phyloP scores from a whole-genome alignment of 345 rosid genomes.

The Salix viminalis region DNA sequence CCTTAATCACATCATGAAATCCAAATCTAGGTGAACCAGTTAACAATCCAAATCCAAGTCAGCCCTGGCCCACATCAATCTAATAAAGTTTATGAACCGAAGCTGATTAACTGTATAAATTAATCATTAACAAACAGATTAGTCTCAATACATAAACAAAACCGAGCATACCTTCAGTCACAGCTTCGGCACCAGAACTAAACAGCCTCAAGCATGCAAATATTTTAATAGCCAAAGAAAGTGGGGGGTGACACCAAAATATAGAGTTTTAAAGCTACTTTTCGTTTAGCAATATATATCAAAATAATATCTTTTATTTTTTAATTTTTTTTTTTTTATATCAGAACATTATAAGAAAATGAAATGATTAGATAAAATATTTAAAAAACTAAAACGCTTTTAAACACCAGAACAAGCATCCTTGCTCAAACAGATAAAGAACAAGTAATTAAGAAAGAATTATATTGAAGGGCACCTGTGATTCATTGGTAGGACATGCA shows the following conservation, averaged over 20 bases:
- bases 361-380: too few relatives aligned
- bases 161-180: constrained; percentile 2
- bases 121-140: constrained; percentile 5
- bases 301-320: too few relatives aligned
- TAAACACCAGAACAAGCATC: too few relatives aligned
- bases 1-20: neutral
- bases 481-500: constrained; percentile 38
- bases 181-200: constrained; percentile 19
- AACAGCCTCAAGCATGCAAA: constrained; percentile 7
- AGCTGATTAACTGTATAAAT: constrained; percentile 11
- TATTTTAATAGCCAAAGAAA: constrained; percentile 5
- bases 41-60: too few relatives aligned
- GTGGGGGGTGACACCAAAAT: constrained; percentile 28
- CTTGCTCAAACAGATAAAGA: constrained; percentile 32
- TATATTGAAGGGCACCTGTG: constrained; percentile 16
- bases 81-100: neutral
- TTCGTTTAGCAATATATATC: too few relatives aligned
- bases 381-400: too few relatives aligned
- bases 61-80: constrained; percentile 5
- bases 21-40: constrained; percentile 1
- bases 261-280: neutral
- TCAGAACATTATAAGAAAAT: too few relatives aligned
- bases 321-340: too few relatives aligned
- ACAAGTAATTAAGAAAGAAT: neutral
- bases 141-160: neutral